Base-by-base conservation (phyloP, 148 eudicot genomes). In the Arbutus unedo region DNA sequence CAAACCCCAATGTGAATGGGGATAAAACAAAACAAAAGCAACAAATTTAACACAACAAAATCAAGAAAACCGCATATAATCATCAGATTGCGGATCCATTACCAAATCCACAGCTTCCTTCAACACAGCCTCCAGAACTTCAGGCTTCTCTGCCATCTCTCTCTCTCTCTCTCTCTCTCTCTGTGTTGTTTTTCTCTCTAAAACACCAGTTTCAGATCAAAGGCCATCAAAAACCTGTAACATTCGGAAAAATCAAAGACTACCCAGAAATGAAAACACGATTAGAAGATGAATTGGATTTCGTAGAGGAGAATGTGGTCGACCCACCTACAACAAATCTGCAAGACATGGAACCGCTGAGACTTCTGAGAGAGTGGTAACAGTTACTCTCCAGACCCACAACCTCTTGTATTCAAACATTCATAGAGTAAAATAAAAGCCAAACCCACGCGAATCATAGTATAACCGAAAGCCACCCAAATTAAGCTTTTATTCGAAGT, bases 41-140 rank as follows among this genome's bases (percentile, higher is more conserved):
- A 59, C n/a, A 74, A 54, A 51, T 11, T 78, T 2, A 21, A n/a
- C 48, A 72, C 84, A 67, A 18, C n/a, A 77, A 16, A 48, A 87
- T 53, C 45, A 76, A 53, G 50, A 83, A 83, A 75, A 85, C 76
- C 82, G 8, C 70, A 45, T 2, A 7, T 19, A 49, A 11, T 19
- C 9, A 74, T 72, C 73, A 84, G 51, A 14, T 53, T 55, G 50
- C 81, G 91, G 97, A 94, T 93, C 90, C 89, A 83, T 89, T 94
- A 97, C 99, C 99, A 97, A 94, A 94, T 97, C 99, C 82, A 97
- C 98, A 81, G 93, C 91, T 83, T 97, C 99, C 87, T 97, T 97
- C 85, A 97, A 48, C 45, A 97, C 98, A 80, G 97, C 98, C 70
- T 97, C 99, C 49, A 97, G 85, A 90, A 88, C 93, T 89, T 94